Conservation (phyloP, 257 asterid genomes). For the Orobanche coerulescens region DNA sequence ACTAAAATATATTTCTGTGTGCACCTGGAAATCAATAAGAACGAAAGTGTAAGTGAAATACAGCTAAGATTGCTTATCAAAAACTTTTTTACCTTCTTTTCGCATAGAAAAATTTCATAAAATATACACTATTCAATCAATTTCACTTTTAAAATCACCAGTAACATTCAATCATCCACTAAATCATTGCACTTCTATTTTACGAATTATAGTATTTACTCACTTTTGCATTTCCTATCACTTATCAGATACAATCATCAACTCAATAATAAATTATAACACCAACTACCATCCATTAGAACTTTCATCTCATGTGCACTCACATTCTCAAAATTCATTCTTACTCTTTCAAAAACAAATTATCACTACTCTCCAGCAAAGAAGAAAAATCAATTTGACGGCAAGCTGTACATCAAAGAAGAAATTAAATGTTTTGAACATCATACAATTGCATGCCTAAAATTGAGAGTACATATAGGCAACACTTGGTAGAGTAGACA, state of each 20-base stretch:
- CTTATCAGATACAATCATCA: too few species aligned
- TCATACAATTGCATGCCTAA: neutral
- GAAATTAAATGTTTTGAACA: neutral
- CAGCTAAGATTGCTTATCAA: neutral
- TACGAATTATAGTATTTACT: too few species aligned
- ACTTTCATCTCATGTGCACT: too few species aligned
- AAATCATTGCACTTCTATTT: too few species aligned
- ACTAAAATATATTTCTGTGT: constrained; percentile 86
- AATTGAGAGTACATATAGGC: neutral
- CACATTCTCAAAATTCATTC: neutral
- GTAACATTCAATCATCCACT: too few species aligned
- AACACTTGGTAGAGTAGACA: neutral
- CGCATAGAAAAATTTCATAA: too few species aligned
- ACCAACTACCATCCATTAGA: too few species aligned
- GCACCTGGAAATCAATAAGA: constrained; percentile 49
- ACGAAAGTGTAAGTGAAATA: neutral
- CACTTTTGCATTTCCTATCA: too few species aligned
- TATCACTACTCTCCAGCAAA: neutral
- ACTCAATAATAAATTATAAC: too few species aligned
- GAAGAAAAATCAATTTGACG: neutral
- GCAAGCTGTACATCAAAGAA: neutral
- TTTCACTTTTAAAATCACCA: too few species aligned
- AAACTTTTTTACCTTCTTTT: too few species aligned
- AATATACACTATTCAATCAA: neutral
- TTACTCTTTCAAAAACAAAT: neutral